Evolutionary conservation across 2,329 filamentous ascomycete genomes (phyloP), one percentile per base, ranked within the genome.

Genomic region (Botryosphaeria dothidea): DNA sequence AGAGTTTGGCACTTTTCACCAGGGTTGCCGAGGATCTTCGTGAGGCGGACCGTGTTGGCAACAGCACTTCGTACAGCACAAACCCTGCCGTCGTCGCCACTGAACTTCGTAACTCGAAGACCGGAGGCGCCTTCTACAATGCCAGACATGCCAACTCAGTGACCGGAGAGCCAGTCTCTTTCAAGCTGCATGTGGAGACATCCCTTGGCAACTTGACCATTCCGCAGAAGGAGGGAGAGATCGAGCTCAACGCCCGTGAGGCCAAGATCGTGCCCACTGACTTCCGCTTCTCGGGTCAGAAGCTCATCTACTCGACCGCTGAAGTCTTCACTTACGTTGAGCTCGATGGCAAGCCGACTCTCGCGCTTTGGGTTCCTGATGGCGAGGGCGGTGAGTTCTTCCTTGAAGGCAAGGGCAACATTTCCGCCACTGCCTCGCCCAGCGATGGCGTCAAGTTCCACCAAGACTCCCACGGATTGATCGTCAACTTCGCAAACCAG

Each of bases 231-330:
- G 80, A 77, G 1, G 78, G 78, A 0, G 71, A 73, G 0, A 82
- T 88, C 54, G 78, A 82, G 9, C 79, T 89, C 46, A 83, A 88
- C 65, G 87, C 87, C 1, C 84, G 87, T 45, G 84, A 88, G 64
- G 83, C 86, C 7, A 89, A 89, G 78, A 84, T 89, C 19, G 72
- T 88, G 3, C 83, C 86, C 0, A 86, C 86, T 0, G 86, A 89
- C 68, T 89, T 88, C 65, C 73, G 68, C 1, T 82, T 88, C 41
- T 86, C 86, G 1, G 71, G 75, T 5, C 77, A 85, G 66, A 86
- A 81, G 1, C 71, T 86, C 3, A 73, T 85, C 0, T 86, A 84
- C 70, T 82, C 81, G 2, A 82, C 83, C 0, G 79, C 82, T 0
- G 83, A 86, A 61, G 72, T 86, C 5, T 72, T 84, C 17, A 82